These are phyloP conservation scores for Laburnicola sp. DNA, from an alignment of 2,329 filamentous ascomycete genomes.

Conservation along the genomic window DNA sequence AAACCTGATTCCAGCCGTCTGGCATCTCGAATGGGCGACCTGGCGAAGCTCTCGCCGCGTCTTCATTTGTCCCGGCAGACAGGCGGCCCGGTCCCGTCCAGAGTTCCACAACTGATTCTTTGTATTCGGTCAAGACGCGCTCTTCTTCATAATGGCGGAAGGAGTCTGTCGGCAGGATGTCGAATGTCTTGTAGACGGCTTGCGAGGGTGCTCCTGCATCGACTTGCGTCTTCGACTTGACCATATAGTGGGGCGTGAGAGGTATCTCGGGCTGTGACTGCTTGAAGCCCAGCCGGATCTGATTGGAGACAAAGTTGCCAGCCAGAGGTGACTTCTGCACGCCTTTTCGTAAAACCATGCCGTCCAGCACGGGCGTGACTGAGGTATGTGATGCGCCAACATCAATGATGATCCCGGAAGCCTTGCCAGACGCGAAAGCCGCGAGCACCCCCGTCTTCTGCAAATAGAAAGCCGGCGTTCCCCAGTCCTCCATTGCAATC, in stretches of 20 bases:
- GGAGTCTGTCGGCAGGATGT: conserved; percentile 62
- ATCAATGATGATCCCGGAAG: conserved; percentile 89
- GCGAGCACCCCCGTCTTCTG: conserved; percentile 86
- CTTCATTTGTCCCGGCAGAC: conserved; percentile 65
- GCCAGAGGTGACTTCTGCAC: conserved; percentile 83
- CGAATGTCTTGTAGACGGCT: conserved; percentile 72
- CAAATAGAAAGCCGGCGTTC: conserved; percentile 90
- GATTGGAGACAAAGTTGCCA: conserved; percentile 86
- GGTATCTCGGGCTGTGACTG: conserved; percentile 69
- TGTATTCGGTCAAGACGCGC: conserved; percentile 91
- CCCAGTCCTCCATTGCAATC: conserved; percentile 96
- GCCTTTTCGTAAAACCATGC: conserved; percentile 86
- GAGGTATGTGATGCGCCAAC: conserved; percentile 86
- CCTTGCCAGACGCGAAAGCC: conserved; percentile 90
- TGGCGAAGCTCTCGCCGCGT: conserved; percentile 70
- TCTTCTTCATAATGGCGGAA: conserved; percentile 89
- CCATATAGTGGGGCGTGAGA: conserved; percentile 81
- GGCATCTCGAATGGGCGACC: conserved; percentile 95
- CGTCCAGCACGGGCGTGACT: conserved; percentile 89
- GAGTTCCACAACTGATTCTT: conserved; percentile 93
- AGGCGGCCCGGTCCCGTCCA: conserved; percentile 82
- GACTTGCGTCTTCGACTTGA: conserved; percentile 84
- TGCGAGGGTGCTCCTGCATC: conserved; percentile 82
- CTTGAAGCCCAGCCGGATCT: conserved; percentile 79
- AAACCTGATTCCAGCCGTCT: conserved; percentile 94